Evolutionary conservation across 2,329 filamentous ascomycete species (phyloP), one percentile per base, ranked within the genome.

Genomic region (Cladosporium sp.): DNA sequence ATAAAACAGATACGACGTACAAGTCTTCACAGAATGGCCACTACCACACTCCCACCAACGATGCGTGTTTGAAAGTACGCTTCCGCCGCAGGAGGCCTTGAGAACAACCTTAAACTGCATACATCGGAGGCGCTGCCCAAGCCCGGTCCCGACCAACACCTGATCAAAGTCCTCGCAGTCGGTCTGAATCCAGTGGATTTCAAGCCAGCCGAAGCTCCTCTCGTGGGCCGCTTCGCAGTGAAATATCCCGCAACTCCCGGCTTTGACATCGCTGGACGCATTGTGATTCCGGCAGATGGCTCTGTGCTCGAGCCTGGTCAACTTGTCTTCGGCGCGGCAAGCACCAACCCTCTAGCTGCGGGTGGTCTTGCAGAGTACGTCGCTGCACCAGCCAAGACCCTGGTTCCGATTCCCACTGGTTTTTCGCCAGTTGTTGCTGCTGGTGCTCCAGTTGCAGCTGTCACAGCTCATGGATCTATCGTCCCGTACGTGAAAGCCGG

Each of bases 21-120:
- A 55, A n/a, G 6, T 46, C n/a, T 46, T 21, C 8, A 7, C 7
- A 7, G n/a, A 23, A 57, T 57, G 55, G 55, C 55, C 16, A 16
- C 55, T 26, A 12, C 29, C n/a, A 2, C 59, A 26, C 18, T 50
- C 11, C 59, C 44, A 52, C 7, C 75, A 0, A 81, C 77, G 21
- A 89, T 88, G 85, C 81, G 80, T 70, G 85, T 85, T 64, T 89
- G 86, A 86, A 80, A 85, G 63, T 89, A 84, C 78, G 78, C 72
- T 62, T 75, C 72, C 67, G 78, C 82, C 5, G 67, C 73, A 2
- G 79, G 78, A 35, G 81, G 80, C 44, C 75, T 89, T 2, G 84
- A 87, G 66, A 83, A 85, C 29, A 83, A 84, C 69, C 78, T 89
- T 35, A 75, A 77, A 10, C 79, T 86, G 29, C 77, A 80, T 68